phyloP scores from a whole-genome alignment of 495 filamentous ascomycete genomes.

The Usnea hakonensis region DNA sequence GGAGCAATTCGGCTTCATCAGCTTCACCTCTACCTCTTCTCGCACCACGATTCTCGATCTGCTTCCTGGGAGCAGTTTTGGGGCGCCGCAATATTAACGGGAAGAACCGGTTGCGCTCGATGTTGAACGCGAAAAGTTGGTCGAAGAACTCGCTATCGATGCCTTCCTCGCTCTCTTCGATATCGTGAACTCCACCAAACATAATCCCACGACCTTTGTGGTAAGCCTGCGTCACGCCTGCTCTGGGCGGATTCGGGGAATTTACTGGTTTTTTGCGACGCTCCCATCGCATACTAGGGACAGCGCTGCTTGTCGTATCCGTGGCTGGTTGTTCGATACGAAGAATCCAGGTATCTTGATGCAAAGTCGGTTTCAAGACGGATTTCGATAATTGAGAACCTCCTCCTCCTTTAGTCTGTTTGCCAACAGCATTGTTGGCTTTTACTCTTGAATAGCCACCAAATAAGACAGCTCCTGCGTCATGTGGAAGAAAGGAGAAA shows the following conservation, averaged over 20 bases:
- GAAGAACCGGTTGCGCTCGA: conserved; percentile 91
- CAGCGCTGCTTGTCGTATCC: conserved; percentile 48
- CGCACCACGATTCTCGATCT: conserved; percentile 44
- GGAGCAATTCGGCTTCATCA: conserved; percentile 81
- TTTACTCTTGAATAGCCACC: conserved; percentile 94
- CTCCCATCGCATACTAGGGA: conserved; percentile 79
- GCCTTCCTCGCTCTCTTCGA: conserved; percentile 87
- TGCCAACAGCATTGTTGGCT: conserved; percentile 41
- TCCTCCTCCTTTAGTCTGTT: conserved; percentile 57
- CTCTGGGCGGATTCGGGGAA: conserved; percentile 70
- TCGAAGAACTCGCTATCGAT: conserved; percentile 97
- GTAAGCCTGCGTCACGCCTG: conserved; percentile 82
- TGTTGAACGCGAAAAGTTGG: conserved; percentile 78
- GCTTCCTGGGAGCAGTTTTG: conserved; percentile 51
- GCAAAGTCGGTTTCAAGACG: conserved; percentile 74
- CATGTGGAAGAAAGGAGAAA: conserved; percentile 85
- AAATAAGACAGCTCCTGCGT: conserved; percentile 78
- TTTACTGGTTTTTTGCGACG: conserved; percentile 87
- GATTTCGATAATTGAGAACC: conserved; percentile 52
- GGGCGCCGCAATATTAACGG: conserved; percentile 68
- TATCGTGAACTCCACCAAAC: conserved; percentile 93
- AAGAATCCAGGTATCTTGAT: conserved; percentile 92
- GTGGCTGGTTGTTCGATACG: conserved; percentile 63
- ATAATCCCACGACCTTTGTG: conserved; percentile 88
- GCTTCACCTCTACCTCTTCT: conserved; percentile 66